phyloP scores from a whole-genome alignment of 225 moss, liverwort and hornwort species.

The Polytrichum formosum region DNA sequence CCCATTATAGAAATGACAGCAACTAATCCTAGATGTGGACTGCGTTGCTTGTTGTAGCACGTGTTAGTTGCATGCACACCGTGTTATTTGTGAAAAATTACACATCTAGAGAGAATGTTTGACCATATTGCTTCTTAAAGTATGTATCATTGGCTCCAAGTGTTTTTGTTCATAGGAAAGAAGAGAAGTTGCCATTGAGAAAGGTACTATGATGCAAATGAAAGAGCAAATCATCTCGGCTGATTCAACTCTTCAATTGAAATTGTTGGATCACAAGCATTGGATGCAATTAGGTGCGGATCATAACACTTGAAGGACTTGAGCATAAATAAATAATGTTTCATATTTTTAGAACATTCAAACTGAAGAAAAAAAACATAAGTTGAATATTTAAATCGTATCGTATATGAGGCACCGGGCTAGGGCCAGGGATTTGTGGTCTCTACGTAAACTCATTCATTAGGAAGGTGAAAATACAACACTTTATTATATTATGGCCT shows the following conservation, averaged over 20 bases:
- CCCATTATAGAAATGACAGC: too few species aligned
- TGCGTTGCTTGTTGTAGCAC: too few species aligned
- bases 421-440: too few species aligned
- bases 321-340: background rate
- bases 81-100: too few species aligned
- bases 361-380: too few species aligned
- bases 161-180: conserved; percentile 25
- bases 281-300: conserved; percentile 46
- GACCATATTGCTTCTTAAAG: too few species aligned
- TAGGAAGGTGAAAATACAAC: background rate
- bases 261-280: conserved; percentile 37
- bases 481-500: background rate
- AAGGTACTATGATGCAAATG: conserved; percentile 32
- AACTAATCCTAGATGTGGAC: too few species aligned
- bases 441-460: too few species aligned
- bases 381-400: background rate
- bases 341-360: background rate
- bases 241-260: conserved; percentile 39
- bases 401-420: background rate
- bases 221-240: conserved; percentile 37
- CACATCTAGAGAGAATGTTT: too few species aligned
- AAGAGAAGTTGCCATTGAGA: conserved; percentile 34
- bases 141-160: too few species aligned
- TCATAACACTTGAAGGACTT: background rate
- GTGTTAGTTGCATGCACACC: too few species aligned